These are phyloP conservation scores for Chlorella vulgaris DNA, from an alignment of 139 green algal species.

Conservation along the genomic window DNA sequence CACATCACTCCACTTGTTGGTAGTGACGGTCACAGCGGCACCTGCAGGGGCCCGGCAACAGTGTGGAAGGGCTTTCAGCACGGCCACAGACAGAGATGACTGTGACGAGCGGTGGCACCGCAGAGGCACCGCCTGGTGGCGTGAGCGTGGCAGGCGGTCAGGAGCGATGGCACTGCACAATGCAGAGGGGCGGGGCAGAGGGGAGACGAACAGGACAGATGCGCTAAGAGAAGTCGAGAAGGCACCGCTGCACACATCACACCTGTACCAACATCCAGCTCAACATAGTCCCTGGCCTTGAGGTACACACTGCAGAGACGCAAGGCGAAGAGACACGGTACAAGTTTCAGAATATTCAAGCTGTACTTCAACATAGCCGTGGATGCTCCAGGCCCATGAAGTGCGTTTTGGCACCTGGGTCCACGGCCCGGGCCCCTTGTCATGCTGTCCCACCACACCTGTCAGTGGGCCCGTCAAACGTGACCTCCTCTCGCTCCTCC, in stretches of 20 bases:
- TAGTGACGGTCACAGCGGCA: conserved; percentile 60
- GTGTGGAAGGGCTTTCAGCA: neutral
- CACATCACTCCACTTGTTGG: conserved; percentile 54
- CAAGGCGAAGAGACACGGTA: neutral
- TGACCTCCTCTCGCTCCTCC: conserved; percentile 71
- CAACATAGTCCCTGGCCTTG: conserved; percentile 75
- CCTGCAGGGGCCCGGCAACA: conserved; percentile 37
- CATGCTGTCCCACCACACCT: conserved; percentile 9
- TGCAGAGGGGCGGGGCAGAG: too few relatives aligned
- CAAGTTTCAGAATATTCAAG: neutral
- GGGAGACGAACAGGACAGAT: too few relatives aligned
- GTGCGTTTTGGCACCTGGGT: too few relatives aligned
- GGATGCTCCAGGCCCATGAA: too few relatives aligned
- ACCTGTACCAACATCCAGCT: conserved; percentile 87
- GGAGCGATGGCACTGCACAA: too few relatives aligned
- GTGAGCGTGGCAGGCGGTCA: too few relatives aligned
- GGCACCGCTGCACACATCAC: neutral
- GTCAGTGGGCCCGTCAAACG: conserved; percentile 72
- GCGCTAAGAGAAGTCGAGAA: too few relatives aligned
- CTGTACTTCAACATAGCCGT: neutral
- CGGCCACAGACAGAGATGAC: too few relatives aligned
- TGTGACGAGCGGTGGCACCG: too few relatives aligned
- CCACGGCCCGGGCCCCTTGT: too few relatives aligned
- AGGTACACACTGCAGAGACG: conserved; percentile 76
- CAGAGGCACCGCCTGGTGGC: too few relatives aligned